Conservation (phyloP, 805 yeast species). For the Schizosaccharomyces octosporus region DNA sequence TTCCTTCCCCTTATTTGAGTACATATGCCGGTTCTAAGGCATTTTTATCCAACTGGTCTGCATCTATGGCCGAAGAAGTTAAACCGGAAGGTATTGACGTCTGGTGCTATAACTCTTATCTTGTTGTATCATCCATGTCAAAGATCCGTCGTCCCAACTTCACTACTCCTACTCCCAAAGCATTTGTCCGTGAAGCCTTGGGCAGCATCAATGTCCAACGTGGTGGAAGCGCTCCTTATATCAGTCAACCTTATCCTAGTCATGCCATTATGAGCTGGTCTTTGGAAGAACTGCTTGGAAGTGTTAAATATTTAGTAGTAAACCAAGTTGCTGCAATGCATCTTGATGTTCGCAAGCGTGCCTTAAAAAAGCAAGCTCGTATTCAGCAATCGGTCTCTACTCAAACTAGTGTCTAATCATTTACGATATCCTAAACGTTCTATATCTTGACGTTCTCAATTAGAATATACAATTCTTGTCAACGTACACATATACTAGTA, state of each 20-base stretch:
- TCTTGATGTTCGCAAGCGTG: conserved; percentile 52
- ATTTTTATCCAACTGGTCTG: conserved; percentile 80
- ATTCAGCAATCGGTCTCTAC: background rate
- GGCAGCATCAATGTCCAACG: conserved; percentile 52
- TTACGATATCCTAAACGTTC: too few relatives aligned
- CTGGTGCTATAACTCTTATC: conserved; percentile 59
- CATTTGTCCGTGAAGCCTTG: conserved; percentile 53
- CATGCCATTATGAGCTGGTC: conserved; percentile 78
- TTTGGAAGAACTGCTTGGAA: conserved; percentile 32
- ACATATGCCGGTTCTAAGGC: conserved; percentile 92
- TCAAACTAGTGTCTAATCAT: too few relatives aligned
- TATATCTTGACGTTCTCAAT: too few relatives aligned
- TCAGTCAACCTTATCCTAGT: conserved; percentile 65
- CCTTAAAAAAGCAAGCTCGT: conserved; percentile 34
- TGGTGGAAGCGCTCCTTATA: conserved; percentile 69
- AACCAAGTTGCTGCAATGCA: conserved; percentile 52
- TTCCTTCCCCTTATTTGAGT: conserved; percentile 80
- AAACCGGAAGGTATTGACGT: conserved; percentile 50
- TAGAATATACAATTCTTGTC: too few relatives aligned
- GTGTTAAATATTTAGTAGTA: conserved; percentile 47
- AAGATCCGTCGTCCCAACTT: conserved; percentile 58
- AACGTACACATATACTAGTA: too few relatives aligned
- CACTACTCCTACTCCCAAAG: conserved; percentile 57
- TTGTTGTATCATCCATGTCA: conserved; percentile 89
- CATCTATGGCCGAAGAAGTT: conserved; percentile 70